Percentiles rank a stretch among this genome's conserved stretches.
Conservation (phyloP, 805 yeast genomes). For the Wickerhamomyces canadensis region DNA sequence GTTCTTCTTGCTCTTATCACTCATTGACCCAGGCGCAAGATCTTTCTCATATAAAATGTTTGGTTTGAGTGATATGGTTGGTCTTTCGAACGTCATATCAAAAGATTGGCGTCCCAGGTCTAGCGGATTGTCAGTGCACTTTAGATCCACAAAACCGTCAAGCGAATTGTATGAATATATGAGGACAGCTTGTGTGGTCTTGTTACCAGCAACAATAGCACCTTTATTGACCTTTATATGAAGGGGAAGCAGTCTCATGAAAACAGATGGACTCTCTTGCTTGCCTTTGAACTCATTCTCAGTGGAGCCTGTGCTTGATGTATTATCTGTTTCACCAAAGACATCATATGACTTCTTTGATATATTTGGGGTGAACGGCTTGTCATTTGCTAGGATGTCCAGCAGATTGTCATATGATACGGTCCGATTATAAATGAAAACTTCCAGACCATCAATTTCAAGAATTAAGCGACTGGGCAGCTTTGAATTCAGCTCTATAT, state of each 20-base stretch:
- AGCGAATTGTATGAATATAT: slow-evolving; percentile 55
- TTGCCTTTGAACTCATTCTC: slow-evolving; percentile 1
- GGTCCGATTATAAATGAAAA: slow-evolving; percentile 77
- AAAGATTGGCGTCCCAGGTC: slow-evolving; percentile 53
- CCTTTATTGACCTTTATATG: slow-evolving; percentile 56
- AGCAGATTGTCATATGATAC: slow-evolving; percentile 67
- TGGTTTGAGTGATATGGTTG: slow-evolving; percentile 60
- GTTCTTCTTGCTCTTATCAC: not conserved
- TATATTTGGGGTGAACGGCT: slow-evolving; percentile 8
- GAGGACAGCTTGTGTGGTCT: slow-evolving; percentile 65
- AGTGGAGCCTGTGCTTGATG: slow-evolving; percentile 8
- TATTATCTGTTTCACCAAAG: slow-evolving; percentile 10
- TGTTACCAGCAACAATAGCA: slow-evolving; percentile 76
- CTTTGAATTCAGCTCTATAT: slow-evolving; percentile 33
- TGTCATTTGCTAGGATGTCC: slow-evolving; percentile 21
- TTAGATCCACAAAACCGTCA: slow-evolving; percentile 53
- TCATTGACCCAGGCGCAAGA: slow-evolving; percentile 2
- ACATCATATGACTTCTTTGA: slow-evolving; percentile 12
- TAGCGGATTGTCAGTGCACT: slow-evolving; percentile 38
- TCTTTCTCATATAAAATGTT: slow-evolving; percentile 57
- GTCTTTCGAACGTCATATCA: slow-evolving; percentile 40
- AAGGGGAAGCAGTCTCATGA: slow-evolving; percentile 52
- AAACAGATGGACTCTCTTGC: slow-evolving; percentile 5
- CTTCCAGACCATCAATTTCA: slow-evolving; percentile 70
- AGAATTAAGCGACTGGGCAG: slow-evolving; percentile 55